These are phyloP conservation scores for Colletotrichum tamarilloi DNA, from an alignment of 2,329 filamentous ascomycete genomes.

Conservation along the genomic window DNA sequence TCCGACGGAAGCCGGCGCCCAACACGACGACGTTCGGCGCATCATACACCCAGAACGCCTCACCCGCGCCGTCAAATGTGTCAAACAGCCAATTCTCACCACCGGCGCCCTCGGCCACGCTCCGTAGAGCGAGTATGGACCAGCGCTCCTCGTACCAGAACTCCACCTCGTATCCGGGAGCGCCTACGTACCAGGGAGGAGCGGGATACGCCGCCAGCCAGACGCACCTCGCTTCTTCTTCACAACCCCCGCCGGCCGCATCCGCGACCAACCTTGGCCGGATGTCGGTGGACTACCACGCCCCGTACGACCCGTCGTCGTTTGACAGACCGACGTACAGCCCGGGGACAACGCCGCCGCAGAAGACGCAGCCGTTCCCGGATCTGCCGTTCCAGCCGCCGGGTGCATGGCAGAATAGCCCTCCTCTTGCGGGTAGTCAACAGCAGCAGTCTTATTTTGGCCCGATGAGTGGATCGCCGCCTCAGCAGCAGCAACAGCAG, in stretches of 20 bases:
- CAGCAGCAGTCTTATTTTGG: constrained; percentile 12
- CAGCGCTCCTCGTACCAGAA: constrained; percentile 24
- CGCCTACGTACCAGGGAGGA: constrained; percentile 14
- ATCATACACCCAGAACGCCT: constrained; percentile 19
- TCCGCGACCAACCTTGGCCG: background rate
- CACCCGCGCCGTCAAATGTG: constrained; percentile 14
- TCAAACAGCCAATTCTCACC: constrained; percentile 16
- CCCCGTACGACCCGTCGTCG: constrained; percentile 17
- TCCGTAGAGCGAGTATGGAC: constrained; percentile 11
- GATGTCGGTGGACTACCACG: constrained; percentile 14
- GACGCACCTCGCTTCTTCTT: background rate
- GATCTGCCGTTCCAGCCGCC: constrained; percentile 21
- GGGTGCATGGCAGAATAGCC: constrained; percentile 29
- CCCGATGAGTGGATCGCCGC: background rate
- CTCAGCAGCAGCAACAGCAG: constrained; percentile 17
- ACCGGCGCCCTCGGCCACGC: background rate
- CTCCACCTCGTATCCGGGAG: constrained; percentile 21
- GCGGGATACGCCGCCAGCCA: constrained; percentile 1
- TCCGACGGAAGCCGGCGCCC: constrained; percentile 29
- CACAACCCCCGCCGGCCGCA: background rate
- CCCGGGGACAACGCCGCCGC: constrained; percentile 19
- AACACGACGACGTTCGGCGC: constrained; percentile 2
- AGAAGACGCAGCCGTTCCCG: constrained; percentile 27
- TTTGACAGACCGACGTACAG: constrained; percentile 13
- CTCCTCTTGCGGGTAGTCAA: constrained; percentile 1